Conservation (phyloP, 352 stramenopile genomes). For the Phytophthora sp. region DNA sequence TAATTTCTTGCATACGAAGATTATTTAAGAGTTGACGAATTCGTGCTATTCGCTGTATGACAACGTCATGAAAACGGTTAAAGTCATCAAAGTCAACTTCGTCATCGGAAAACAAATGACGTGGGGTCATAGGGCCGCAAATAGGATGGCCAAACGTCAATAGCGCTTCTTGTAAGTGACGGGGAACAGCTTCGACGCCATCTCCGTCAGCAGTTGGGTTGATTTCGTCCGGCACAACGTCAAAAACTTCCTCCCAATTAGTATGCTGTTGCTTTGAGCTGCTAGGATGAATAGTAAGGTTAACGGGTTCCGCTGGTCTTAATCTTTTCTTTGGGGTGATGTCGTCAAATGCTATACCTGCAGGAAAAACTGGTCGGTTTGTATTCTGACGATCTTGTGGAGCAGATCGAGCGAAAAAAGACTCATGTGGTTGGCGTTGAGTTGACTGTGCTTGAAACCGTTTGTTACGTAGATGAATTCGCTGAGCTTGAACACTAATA, state of each 20-base stretch:
- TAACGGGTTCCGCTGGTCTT: not conserved
- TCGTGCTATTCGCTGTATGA: conserved; percentile 12
- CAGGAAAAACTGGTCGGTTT: conserved; percentile 10
- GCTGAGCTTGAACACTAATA: conserved; percentile 47
- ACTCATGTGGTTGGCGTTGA: conserved; percentile 12
- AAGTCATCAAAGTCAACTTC: conserved; percentile 19
- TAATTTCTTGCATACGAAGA: conserved; percentile 38
- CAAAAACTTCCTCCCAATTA: conserved; percentile 40
- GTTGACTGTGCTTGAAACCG: conserved; percentile 26
- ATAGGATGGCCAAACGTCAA: conserved; percentile 28
- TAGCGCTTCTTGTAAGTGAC: conserved; percentile 12
- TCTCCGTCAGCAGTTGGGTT: not conserved
- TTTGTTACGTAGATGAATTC: conserved; percentile 62
- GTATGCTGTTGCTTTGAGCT: conserved; percentile 7
- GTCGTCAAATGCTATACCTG: conserved; percentile 21
- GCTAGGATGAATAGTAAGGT: conserved; percentile 1
- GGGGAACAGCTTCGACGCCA: conserved; percentile 10
- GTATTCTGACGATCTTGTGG: not conserved
- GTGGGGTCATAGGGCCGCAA: conserved; percentile 5
- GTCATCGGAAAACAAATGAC: conserved; percentile 9
- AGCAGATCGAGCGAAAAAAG: conserved; percentile 1
- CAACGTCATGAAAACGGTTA: conserved; percentile 8
- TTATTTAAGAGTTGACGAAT: conserved; percentile 39
- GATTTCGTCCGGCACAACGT: conserved; percentile 18
- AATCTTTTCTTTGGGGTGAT: conserved; percentile 12